Base-by-base conservation (phyloP, 2,329 filamentous ascomycete genomes). In the Cladosporium sp. region DNA sequence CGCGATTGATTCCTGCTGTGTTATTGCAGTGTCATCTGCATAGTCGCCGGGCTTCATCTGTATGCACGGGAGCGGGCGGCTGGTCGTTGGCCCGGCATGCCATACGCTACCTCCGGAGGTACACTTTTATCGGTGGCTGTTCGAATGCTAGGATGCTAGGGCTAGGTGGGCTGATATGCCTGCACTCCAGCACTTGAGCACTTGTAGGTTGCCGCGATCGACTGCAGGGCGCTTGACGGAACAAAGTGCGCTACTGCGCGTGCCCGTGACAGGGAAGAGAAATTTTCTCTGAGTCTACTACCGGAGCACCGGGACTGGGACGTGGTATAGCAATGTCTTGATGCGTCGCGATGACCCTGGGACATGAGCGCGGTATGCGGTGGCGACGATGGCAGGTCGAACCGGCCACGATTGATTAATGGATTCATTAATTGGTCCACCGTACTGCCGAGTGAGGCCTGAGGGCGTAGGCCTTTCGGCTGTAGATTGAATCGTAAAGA, bases 261-360 rank as follows among this genome's bases (percentile, higher is more conserved):
- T 36, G 24, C 35, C 24, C 49, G 51, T 44, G 51, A 54, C 51
- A 54, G 51, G 51, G 51, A 54, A 54, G 51, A 54, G 39, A 53
- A 54, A 44, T 54, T 54, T 39, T 52, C 42, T n/a, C 20, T 25
- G 24, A 22, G 19, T 22, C 20, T 25, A 25, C 2, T 9, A 45
- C 42, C 42, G 22, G 28, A 4, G 20, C 24, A 28, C 17, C 42
- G 42, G 42, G 42, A 24, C 17, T 8, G 20, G 15, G 17, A n/a
- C 28, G 24, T 22, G 25, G 13, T 13, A 44, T 28, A 45, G 24
- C 42, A 45, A 22, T 13, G n/a, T 45, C 42, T 28, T 45, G 42
- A 17, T 7, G 3, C 12, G 28, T 32, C 12, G 28, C 9, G 28
- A 32, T 32, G 28, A 7, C 28, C 28, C 8, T 32, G 28, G 28